phyloP scores from a whole-genome alignment of 768 basidiomycete species.

The Boletellus sp. region DNA sequence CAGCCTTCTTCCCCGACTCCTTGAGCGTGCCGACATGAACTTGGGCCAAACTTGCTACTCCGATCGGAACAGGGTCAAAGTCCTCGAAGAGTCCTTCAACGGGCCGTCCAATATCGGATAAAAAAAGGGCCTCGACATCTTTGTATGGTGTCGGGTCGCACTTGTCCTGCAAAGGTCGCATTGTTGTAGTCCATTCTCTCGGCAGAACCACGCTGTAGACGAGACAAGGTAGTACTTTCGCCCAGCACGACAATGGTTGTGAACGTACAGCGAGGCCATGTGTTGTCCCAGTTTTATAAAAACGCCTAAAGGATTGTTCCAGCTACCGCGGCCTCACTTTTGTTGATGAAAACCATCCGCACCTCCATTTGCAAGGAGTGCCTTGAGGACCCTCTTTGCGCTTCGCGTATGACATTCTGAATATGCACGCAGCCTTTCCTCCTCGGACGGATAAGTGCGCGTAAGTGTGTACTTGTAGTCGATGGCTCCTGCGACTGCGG shows the following conservation, averaged over 20 bases:
- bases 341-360: constrained; percentile 18
- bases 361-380: constrained; percentile 90
- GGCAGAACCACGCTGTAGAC: constrained; percentile 49
- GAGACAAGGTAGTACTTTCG: constrained; percentile 9
- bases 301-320: constrained; percentile 45
- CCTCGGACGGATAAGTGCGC: constrained; percentile 46
- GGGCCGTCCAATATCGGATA: constrained; percentile 70
- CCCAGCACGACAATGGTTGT: constrained; percentile 11
- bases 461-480: constrained; percentile 73
- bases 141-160: constrained; percentile 87
- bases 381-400: constrained; percentile 71
- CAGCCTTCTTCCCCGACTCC: constrained; percentile 69
- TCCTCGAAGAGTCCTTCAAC: constrained; percentile 77
- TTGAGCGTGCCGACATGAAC: constrained; percentile 82
- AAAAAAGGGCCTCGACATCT: constrained; percentile 71
- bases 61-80: constrained; percentile 85
- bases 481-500: constrained; percentile 59
- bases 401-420: constrained; percentile 84
- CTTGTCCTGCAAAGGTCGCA: constrained; percentile 78
- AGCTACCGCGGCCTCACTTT: background rate
- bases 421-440: constrained; percentile 50
- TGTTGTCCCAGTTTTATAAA: constrained; percentile 91
- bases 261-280: constrained; percentile 63
- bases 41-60: constrained; percentile 94
- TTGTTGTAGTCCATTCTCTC: constrained; percentile 56